phyloP scores from a whole-genome alignment of 306 rosid species.

The Ormosia semicastrata region DNA sequence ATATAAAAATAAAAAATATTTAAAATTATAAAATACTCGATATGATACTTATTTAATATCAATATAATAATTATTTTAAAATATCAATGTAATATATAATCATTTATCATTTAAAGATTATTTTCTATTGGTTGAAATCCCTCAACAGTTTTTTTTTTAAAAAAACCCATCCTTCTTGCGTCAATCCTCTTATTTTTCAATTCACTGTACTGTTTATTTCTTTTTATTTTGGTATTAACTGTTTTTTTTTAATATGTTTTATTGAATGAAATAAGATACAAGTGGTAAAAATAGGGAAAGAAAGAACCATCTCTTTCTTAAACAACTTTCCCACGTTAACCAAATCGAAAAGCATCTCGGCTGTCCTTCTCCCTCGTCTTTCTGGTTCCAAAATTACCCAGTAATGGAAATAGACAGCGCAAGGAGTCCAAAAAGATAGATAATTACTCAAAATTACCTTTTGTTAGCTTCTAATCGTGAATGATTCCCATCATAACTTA shows the following conservation, averaged over 20 bases:
- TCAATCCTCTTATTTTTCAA: neutral
- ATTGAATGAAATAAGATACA: neutral
- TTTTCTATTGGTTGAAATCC: no score
- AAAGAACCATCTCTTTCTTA: constrained; percentile 70
- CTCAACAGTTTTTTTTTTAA: no score
- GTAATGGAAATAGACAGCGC: constrained; percentile 71
- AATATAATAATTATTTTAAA: no score
- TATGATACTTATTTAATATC: no score
- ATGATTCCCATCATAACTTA: constrained; percentile 35
- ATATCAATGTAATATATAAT: no score
- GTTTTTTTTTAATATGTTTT: no score
- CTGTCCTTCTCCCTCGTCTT: constrained; percentile 8
- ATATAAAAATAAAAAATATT: no score
- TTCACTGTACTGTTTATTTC: neutral
- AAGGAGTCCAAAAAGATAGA: constrained; percentile 40
- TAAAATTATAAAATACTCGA: no score
- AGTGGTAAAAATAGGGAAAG: constrained; percentile 36
- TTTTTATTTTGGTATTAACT: neutral
- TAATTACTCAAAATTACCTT: constrained; percentile 53
- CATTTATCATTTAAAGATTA: no score
- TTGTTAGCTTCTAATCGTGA: constrained; percentile 37
- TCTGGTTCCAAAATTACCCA: constrained; percentile 38
- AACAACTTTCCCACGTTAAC: constrained; percentile 94
- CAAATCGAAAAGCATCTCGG: constrained; percentile 78
- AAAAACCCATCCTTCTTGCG: neutral